Base-by-base conservation (phyloP, 2,329 filamentous ascomycete species). In the Curvularia eragrostidis region DNA sequence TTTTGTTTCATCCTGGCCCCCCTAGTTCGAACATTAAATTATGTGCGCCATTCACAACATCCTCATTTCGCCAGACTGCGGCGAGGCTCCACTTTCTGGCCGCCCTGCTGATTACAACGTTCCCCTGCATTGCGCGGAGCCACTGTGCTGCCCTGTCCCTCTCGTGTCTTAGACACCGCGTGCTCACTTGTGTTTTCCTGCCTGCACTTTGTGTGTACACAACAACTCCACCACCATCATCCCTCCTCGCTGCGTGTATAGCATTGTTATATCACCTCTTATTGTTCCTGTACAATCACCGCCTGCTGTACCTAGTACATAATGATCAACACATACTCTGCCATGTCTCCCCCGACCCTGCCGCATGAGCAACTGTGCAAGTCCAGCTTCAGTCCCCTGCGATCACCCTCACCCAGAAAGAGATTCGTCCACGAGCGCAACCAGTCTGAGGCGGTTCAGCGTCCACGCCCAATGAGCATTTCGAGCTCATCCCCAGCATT, bases 371-470 rank as follows among this genome's bases (percentile, higher is more conserved):
- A 59, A 47, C 54, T 65, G 63, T 62, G 57, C 57, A 58, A 58
- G 30, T 55, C 64, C 39, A 63, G 57, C 54, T 59, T 61, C 51
- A 70, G 66, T 54, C 67, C 67, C 8, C 42, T 65, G 38, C 65
- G 63, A 38, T 55, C 56, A 10, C 50, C 50, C 34, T 55, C 56
- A 19, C 54, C 50, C 23, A 55, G 50, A 58, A 59, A 50, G 56
- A 62, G 65, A 24, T 53, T 63, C 43, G 48, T 59, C 42, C 67
- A 70, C 66, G 61, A 61, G 47, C 63, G 67, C 44, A 63, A 67
- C 58, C 62, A 62, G 43, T 70, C 67, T 24, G 67, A 70, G 47
- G 54, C 65, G n/a, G 64, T 68, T 23, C 59, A 48, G 38, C 62
- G 64, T 21, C 56, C 63, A 44, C 63, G 66, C 18, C 62, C 65